Percentiles rank a stretch among this genome's conserved stretches.
These are phyloP conservation scores for Cotoneaster glaucophyllus DNA, from an alignment of 306 rosid species.

Conservation along the genomic window DNA sequence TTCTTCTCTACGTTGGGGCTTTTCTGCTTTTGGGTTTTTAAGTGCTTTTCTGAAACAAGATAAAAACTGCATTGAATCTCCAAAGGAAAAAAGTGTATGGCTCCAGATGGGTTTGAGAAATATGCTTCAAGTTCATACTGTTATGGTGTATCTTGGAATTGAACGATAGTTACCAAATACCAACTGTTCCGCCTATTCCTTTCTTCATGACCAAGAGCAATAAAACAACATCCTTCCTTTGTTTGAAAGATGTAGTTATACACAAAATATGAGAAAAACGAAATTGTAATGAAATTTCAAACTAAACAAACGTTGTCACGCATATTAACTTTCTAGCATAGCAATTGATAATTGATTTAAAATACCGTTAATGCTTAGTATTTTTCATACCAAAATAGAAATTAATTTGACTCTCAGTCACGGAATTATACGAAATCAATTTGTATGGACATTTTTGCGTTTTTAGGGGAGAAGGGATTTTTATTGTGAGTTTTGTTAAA, in stretches of 20 bases:
- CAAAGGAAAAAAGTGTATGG: not conserved
- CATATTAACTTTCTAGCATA: not conserved
- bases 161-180: not conserved
- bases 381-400: no score
- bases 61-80: not conserved
- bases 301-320: no score
- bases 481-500: no score
- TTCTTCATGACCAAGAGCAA: not conserved
- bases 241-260: not conserved
- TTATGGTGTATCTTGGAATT: not conserved
- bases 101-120: not conserved
- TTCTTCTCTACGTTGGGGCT: constrained; percentile 1
- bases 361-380: no score
- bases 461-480: no score
- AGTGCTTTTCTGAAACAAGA: constrained; percentile 5
- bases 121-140: not conserved
- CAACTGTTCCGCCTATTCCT: not conserved
- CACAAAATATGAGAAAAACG: not conserved
- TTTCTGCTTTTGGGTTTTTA: constrained; percentile 14
- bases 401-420: not conserved
- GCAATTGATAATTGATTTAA: no score
- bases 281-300: no score
- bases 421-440: not conserved
- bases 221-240: not conserved
- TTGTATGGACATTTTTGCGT: not conserved